These are phyloP conservation scores for Malassezia psittaci DNA, from an alignment of 1,284 basidiomycete species.

Conservation along the genomic window DNA sequence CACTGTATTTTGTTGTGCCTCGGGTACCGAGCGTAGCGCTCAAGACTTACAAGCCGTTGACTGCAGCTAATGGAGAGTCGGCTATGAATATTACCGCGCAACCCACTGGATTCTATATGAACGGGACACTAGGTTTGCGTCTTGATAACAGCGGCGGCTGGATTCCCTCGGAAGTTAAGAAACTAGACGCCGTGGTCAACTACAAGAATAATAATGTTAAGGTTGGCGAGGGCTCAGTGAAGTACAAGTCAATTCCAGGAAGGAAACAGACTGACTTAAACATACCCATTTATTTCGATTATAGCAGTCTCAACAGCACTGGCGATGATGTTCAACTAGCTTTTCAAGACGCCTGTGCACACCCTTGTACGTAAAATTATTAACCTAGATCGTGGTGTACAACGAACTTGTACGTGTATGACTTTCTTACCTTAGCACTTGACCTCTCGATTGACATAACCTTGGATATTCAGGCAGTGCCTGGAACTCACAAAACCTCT, in stretches of 20 bases:
- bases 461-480: constrained; percentile 6
- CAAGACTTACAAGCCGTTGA: constrained; percentile 1
- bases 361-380: constrained; percentile 11
- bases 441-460: constrained; percentile 1
- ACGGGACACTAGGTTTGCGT: constrained; percentile 10
- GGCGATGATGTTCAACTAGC: constrained; percentile 15
- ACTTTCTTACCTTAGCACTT: not conserved
- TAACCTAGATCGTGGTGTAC: constrained; percentile 1
- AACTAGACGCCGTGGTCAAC: not conserved
- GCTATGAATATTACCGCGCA: constrained; percentile 4
- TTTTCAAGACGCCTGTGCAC: constrained; percentile 15
- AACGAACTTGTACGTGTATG: constrained; percentile 1
- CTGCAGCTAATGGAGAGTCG: not conserved
- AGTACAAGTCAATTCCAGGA: constrained; percentile 6
- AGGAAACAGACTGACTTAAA: not conserved
- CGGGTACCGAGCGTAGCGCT: constrained; percentile 13
- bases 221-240: constrained; percentile 3
- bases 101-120: constrained; percentile 15
- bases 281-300: constrained; percentile 7
- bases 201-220: not conserved
- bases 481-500: not conserved
- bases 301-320: constrained; percentile 10
- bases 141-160: constrained; percentile 11
- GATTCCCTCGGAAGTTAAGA: constrained; percentile 9
- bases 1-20: constrained; percentile 14